Percentiles rank a stretch among this genome's conserved stretches.
phyloP scores from a whole-genome alignment of 768 basidiomycete genomes.

The Phlebiopsis gigantea region DNA sequence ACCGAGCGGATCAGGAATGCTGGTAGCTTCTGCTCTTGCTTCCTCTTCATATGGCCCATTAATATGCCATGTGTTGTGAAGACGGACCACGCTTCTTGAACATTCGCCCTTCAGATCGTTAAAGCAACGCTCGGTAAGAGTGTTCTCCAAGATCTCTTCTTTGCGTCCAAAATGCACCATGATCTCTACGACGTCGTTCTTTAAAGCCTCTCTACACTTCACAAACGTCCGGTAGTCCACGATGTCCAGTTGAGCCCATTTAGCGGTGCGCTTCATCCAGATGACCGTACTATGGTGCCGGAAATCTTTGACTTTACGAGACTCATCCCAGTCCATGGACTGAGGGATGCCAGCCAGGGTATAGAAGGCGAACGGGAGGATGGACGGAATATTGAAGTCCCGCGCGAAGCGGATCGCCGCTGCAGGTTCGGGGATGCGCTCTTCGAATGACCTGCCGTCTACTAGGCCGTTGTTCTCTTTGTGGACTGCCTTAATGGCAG shows the following conservation, averaged over 20 bases:
- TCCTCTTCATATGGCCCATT: too few relatives aligned
- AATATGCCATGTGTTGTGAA: too few relatives aligned
- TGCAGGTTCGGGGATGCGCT: constrained; percentile 1
- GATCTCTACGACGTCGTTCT: too few relatives aligned
- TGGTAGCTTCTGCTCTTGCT: too few relatives aligned
- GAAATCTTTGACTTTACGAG: neutral
- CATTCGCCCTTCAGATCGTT: too few relatives aligned
- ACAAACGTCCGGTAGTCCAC: neutral
- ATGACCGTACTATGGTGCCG: too few relatives aligned
- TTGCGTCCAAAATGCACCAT: too few relatives aligned
- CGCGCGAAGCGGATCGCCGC: constrained; percentile 12
- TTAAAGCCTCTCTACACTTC: neutral
- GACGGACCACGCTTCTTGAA: too few relatives aligned
- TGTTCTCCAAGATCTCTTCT: too few relatives aligned
- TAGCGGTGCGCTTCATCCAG: neutral
- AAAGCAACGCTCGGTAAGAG: too few relatives aligned
- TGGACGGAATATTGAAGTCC: constrained; percentile 11
- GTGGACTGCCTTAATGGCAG: neutral
- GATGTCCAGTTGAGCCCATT: neutral
- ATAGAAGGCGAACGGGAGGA: constrained; percentile 14
- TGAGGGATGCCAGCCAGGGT: constrained; percentile 1
- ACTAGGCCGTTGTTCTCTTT: neutral
- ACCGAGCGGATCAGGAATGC: too few relatives aligned
- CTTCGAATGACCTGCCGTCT: neutral
- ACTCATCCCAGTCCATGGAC: neutral